Percentiles rank a stretch among this genome's conserved stretches.
Evolutionary conservation across 2,329 filamentous ascomycete genomes (phyloP).

Genomic region (Penicillium sp.): DNA sequence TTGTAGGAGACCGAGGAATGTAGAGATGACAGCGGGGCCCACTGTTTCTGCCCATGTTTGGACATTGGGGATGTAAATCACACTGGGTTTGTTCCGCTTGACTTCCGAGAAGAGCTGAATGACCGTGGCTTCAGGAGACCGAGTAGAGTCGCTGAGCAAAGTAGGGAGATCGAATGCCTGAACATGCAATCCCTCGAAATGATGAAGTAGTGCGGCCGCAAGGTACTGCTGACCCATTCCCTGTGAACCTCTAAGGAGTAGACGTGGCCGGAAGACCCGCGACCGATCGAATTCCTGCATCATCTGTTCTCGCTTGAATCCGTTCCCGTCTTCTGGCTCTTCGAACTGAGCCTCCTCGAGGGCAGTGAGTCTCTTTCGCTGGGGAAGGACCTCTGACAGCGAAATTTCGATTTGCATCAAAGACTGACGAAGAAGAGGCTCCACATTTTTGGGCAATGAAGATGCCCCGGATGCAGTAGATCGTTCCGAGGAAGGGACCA

Average conservation of each 20-base stretch:
- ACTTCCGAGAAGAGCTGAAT: slow-evolving; percentile 90
- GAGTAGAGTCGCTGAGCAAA: slow-evolving; percentile 75
- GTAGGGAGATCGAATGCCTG: slow-evolving; percentile 91
- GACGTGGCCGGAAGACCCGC: slow-evolving; percentile 80
- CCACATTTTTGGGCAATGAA: slow-evolving; percentile 74
- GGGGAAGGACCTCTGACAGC: slow-evolving; percentile 74
- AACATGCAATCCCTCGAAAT: slow-evolving; percentile 90
- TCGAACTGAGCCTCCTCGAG: slow-evolving; percentile 92
- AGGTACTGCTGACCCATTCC: slow-evolving; percentile 96
- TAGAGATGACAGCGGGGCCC: slow-evolving; percentile 64
- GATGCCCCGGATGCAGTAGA: slow-evolving; percentile 81
- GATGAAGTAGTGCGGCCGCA: slow-evolving; percentile 77
- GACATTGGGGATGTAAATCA: slow-evolving; percentile 90
- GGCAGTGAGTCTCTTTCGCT: slow-evolving; percentile 81
- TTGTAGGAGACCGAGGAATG: slow-evolving; percentile 77
- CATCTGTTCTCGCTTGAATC: slow-evolving; percentile 79
- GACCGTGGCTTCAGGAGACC: slow-evolving; percentile 81
- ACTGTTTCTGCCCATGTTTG: slow-evolving; percentile 81
- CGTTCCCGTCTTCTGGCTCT: slow-evolving; percentile 75
- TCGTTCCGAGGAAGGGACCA: slow-evolving; percentile 90
- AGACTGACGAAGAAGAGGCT: slow-evolving; percentile 74
- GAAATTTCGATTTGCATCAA: slow-evolving; percentile 66
- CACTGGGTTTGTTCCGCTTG: slow-evolving; percentile 88
- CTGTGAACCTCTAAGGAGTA: slow-evolving; percentile 75
- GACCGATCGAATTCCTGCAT: slow-evolving; percentile 79